Percentiles rank a stretch among this genome's conserved stretches.
These are phyloP conservation scores for Psilocybe tampanensis DNA, from an alignment of 768 basidiomycete species.

Conservation along the genomic window DNA sequence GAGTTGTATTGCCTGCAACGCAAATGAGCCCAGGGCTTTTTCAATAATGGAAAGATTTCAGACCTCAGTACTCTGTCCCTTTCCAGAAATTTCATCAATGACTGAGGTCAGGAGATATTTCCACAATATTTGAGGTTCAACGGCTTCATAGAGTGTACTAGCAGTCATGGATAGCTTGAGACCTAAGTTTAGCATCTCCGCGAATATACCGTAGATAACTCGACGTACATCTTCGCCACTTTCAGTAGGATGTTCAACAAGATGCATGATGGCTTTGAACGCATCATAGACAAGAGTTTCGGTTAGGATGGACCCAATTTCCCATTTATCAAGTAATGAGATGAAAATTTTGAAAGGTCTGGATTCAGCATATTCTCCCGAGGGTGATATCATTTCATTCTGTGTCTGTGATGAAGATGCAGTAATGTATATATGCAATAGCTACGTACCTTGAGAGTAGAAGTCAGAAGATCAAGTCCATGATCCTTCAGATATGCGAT, in stretches of 20 bases:
- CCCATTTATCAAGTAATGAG: slow-evolving; percentile 95
- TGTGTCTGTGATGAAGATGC: slow-evolving; percentile 27
- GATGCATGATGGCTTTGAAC: slow-evolving; percentile 67
- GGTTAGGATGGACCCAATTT: slow-evolving; percentile 83
- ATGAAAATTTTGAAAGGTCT: slow-evolving; percentile 96
- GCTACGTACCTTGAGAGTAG: slow-evolving; percentile 63
- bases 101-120: slow-evolving; percentile 64
- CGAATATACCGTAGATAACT: not conserved
- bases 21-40: not conserved
- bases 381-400: slow-evolving; percentile 78
- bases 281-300: slow-evolving; percentile 79
- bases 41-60: slow-evolving; percentile 3
- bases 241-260: slow-evolving; percentile 54
- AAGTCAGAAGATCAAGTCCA: slow-evolving; percentile 69
- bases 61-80: slow-evolving; percentile 52
- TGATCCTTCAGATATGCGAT: slow-evolving; percentile 68
- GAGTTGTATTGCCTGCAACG: slow-evolving; percentile 64
- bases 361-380: slow-evolving; percentile 73
- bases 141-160: slow-evolving; percentile 87
- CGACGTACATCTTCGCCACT: slow-evolving; percentile 61
- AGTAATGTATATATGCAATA: not conserved
- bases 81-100: slow-evolving; percentile 54
- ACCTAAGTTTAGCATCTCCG: not conserved
- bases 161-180: slow-evolving; percentile 59
- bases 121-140: slow-evolving; percentile 90